These are phyloP conservation scores for Tausonia pullulans DNA, from an alignment of 1,284 basidiomycete genomes.

Conservation along the genomic window DNA sequence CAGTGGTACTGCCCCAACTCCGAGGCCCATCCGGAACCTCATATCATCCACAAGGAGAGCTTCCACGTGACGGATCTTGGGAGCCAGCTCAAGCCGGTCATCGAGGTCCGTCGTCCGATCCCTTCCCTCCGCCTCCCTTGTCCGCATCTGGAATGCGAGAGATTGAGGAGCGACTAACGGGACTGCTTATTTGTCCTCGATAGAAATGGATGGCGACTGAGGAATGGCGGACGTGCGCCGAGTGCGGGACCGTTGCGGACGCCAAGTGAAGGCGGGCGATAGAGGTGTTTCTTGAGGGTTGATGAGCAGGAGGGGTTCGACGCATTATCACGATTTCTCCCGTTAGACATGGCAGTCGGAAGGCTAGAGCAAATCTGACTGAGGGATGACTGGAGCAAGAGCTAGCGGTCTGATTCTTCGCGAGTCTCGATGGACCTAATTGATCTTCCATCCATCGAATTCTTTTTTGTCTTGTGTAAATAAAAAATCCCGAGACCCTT, in stretches of 20 bases:
- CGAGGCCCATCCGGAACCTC: slow-evolving; percentile 51
- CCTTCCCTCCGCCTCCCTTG: neutral
- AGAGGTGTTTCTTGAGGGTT: too few species aligned
- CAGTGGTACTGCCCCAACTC: slow-evolving; percentile 83
- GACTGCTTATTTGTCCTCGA: neutral
- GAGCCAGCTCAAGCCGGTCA: slow-evolving; percentile 85
- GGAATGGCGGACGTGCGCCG: slow-evolving; percentile 52
- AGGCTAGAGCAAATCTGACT: too few species aligned
- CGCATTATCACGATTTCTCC: too few species aligned
- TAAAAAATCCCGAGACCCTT: too few species aligned
- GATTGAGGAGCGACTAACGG: too few species aligned
- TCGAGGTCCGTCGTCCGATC: slow-evolving; percentile 39
- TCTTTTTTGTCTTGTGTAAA: too few species aligned
- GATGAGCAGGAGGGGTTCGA: too few species aligned
- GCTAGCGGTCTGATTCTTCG: too few species aligned
- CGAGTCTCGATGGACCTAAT: too few species aligned
- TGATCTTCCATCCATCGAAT: too few species aligned
- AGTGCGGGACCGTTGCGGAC: slow-evolving; percentile 42
- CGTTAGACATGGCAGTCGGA: too few species aligned
- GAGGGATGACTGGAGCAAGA: too few species aligned
- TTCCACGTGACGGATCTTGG: slow-evolving; percentile 89
- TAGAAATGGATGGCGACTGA: slow-evolving; percentile 51
- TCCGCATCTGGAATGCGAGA: neutral
- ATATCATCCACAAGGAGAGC: slow-evolving; percentile 70
- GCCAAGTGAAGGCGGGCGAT: neutral